A percentile compares a stretch with the other conserved stretches of the same genome.
phyloP scores from a whole-genome alignment of 1,284 basidiomycete genomes.

The Sporisorium scitamineum region DNA sequence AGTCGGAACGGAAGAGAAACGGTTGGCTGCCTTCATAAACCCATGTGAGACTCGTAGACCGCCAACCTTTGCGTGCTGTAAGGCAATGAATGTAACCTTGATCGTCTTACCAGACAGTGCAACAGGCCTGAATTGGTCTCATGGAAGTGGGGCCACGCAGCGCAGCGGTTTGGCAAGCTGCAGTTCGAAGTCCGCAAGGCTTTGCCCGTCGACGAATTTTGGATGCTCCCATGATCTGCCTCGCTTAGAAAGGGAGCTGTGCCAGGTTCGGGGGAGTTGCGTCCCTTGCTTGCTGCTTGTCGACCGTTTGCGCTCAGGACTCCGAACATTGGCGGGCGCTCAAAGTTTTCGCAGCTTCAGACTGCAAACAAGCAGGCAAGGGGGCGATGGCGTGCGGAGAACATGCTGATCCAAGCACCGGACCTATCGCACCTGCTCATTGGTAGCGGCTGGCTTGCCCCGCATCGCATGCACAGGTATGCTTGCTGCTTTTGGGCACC shows the following conservation, averaged over 20 bases:
- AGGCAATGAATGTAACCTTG: no score
- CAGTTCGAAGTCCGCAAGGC: not conserved
- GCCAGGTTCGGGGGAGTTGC: not conserved
- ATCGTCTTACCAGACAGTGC: not conserved
- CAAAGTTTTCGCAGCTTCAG: not conserved
- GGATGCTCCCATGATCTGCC: constrained; percentile 6
- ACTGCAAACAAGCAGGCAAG: constrained; percentile 1
- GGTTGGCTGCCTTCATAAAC: no score
- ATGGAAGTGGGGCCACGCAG: not conserved
- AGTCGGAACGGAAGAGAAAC: no score
- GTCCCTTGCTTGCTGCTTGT: constrained; percentile 4
- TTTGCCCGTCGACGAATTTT: not conserved
- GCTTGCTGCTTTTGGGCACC: not conserved
- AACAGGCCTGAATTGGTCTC: not conserved
- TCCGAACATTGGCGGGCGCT: no score
- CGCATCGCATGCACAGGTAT: not conserved
- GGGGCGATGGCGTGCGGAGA: not conserved
- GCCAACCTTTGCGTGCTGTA: not conserved
- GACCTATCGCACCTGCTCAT: not conserved
- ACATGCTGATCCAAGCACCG: not conserved
- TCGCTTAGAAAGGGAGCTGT: constrained; percentile 3
- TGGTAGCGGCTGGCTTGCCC: not conserved
- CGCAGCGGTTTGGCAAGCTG: not conserved
- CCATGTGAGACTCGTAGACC: no score
- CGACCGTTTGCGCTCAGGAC: no score